Evolutionary conservation across 495 filamentous ascomycete genomes (phyloP).

Genomic region (Aspergillus egyptiacus): DNA sequence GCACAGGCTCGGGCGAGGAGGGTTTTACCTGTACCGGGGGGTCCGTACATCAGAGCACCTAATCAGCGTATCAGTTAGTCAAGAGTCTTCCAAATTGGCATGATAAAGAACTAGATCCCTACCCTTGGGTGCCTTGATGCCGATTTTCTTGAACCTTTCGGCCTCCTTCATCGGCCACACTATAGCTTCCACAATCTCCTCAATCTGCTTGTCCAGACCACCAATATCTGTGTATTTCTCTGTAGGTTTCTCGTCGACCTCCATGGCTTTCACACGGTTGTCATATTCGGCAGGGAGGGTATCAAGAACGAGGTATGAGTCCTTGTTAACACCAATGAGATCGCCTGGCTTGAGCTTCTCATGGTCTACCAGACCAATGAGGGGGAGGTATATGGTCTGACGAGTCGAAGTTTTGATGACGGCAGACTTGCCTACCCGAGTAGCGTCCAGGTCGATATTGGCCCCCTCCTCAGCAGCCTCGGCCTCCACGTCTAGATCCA

Average conservation of each 20-base stretch:
- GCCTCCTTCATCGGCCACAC: slow-evolving; percentile 99
- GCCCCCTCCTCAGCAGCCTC: slow-evolving; percentile 96
- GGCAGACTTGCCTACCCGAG: slow-evolving; percentile 92
- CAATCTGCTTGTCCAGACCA: slow-evolving; percentile 97
- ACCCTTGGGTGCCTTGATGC: slow-evolving; percentile 99
- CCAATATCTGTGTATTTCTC: slow-evolving; percentile 99
- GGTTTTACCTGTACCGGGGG: slow-evolving; percentile 93
- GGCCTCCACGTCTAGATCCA: slow-evolving; percentile 93
- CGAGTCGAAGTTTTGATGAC: slow-evolving; percentile 99
- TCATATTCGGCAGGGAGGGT: slow-evolving; percentile 99
- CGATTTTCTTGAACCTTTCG: slow-evolving; percentile 97
- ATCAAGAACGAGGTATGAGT: slow-evolving; percentile 97
- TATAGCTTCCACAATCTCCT: slow-evolving; percentile 98
- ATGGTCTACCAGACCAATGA: slow-evolving; percentile 95
- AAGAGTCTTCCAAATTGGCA: neutral
- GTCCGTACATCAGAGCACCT: slow-evolving; percentile 98
- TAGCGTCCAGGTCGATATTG: slow-evolving; percentile 97
- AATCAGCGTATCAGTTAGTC: slow-evolving; percentile 16
- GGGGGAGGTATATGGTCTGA: slow-evolving; percentile 97
- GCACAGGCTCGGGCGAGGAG: slow-evolving; percentile 95
- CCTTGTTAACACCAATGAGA: slow-evolving; percentile 98
- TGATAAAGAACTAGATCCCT: slow-evolving; percentile 45
- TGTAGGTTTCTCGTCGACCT: slow-evolving; percentile 99
- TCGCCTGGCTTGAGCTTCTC: slow-evolving; percentile 89
- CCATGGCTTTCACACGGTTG: slow-evolving; percentile 98